phyloP scores from a whole-genome alignment of 1,284 basidiomycete species.

The Marasmius sp. region DNA sequence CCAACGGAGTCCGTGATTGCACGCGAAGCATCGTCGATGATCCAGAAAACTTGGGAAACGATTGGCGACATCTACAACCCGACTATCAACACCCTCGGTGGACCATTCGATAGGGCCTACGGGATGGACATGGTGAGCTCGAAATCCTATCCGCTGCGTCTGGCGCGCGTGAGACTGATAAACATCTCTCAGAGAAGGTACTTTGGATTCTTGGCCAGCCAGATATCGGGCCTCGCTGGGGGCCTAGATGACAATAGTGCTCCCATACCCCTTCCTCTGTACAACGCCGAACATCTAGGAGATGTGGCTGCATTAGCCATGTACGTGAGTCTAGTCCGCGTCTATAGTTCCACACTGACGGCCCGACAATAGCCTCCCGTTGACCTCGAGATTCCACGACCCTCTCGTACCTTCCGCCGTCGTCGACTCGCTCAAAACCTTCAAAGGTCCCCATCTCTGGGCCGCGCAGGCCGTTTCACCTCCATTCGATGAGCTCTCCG shows the following conservation, averaged over 20 bases:
- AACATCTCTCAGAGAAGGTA: slow-evolving; percentile 20
- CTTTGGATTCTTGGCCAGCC: slow-evolving; percentile 27
- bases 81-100: slow-evolving; percentile 26
- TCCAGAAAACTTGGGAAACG: slow-evolving; percentile 24
- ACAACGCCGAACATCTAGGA: slow-evolving; percentile 25
- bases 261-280: slow-evolving; percentile 25
- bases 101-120: slow-evolving; percentile 29
- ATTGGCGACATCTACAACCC: slow-evolving; percentile 27
- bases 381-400: slow-evolving; percentile 28
- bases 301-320: slow-evolving; percentile 26
- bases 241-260: slow-evolving; percentile 25
- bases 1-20: slow-evolving; percentile 25
- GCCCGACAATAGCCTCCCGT: slow-evolving; percentile 13
- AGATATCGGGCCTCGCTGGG: slow-evolving; percentile 26
- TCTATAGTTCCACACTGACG: background rate
- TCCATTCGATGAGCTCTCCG: slow-evolving; percentile 23
- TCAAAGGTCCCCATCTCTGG: slow-evolving; percentile 15
- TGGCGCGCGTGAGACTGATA: background rate
- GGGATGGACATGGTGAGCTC: slow-evolving; percentile 27
- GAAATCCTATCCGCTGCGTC: background rate
- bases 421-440: slow-evolving; percentile 5
- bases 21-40: slow-evolving; percentile 21
- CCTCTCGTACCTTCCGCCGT: slow-evolving; percentile 5
- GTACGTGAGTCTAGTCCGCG: slow-evolving; percentile 15
- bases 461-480: slow-evolving; percentile 27